A percentile compares a stretch with the other conserved stretches of the same genome.
These are phyloP conservation scores for Nepenthes mirabilis DNA, from an alignment of 148 eudicot genomes.

Conservation along the genomic window DNA sequence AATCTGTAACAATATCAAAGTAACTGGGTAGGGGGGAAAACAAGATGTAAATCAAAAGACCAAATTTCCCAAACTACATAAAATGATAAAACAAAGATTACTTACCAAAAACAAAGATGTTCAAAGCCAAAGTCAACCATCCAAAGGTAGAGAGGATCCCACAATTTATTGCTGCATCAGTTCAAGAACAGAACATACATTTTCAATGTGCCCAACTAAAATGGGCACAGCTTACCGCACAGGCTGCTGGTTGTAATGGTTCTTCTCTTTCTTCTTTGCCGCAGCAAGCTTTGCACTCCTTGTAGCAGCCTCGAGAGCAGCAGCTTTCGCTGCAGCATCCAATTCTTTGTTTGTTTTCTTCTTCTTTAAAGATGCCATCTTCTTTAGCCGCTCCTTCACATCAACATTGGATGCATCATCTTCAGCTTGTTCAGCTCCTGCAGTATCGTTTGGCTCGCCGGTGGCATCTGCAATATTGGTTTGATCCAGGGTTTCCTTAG, in stretches of 20 bases:
- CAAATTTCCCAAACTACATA: too few relatives aligned
- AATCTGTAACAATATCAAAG: too few relatives aligned
- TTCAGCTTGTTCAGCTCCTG: slow-evolving; percentile 27
- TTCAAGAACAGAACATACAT: too few relatives aligned
- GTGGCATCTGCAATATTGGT: slow-evolving; percentile 26
- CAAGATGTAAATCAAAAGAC: too few relatives aligned
- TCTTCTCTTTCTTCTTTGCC: slow-evolving; percentile 95
- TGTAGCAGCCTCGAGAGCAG: slow-evolving; percentile 87
- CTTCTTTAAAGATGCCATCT: slow-evolving; percentile 64
- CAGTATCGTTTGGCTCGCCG: slow-evolving; percentile 25
- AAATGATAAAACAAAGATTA: too few relatives aligned
- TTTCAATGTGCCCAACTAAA: too few relatives aligned
- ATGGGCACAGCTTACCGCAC: slow-evolving; percentile 32
- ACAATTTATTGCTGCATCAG: too few relatives aligned
- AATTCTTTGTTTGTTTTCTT: slow-evolving; percentile 83
- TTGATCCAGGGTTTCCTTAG: slow-evolving; percentile 47
- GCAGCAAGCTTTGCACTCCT: slow-evolving; percentile 90
- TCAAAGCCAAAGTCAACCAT: too few relatives aligned
- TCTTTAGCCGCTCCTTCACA: slow-evolving; percentile 80
- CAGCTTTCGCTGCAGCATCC: slow-evolving; percentile 84
- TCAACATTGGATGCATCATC: slow-evolving; percentile 53
- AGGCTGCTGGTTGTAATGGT: slow-evolving; percentile 97
- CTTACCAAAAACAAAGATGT: too few relatives aligned
- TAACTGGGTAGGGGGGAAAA: too few relatives aligned
- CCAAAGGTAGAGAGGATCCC: too few relatives aligned